Conservation (phyloP, 2,329 filamentous ascomycete genomes). For the Pseudogymnoascus sp. region DNA sequence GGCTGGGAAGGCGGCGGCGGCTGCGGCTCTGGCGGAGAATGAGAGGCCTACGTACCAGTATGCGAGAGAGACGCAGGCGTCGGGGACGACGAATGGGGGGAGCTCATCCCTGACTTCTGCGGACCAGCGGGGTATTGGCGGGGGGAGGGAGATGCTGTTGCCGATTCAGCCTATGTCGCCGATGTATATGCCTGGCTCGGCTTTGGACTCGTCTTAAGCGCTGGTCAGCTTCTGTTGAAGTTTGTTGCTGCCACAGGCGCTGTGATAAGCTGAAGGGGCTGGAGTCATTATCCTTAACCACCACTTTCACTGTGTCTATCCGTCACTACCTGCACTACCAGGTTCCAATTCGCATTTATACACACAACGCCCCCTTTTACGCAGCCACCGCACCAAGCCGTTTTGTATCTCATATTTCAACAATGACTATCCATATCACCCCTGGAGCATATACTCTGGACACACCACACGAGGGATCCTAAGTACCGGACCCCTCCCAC, state of each 20-base stretch:
- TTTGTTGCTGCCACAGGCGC: background rate
- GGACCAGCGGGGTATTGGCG: background rate
- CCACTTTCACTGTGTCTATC: background rate
- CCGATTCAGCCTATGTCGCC: background rate
- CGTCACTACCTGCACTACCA: background rate
- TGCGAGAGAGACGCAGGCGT: background rate
- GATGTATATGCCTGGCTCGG: constrained; percentile 2
- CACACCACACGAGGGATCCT: background rate
- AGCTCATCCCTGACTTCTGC: background rate
- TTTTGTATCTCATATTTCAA: background rate
- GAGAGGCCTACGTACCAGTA: background rate
- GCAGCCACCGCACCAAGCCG: background rate
- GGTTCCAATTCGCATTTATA: background rate
- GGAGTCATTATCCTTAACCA: background rate
- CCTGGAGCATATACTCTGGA: background rate
- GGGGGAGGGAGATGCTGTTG: background rate
- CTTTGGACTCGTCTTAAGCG: background rate
- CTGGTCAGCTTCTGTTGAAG: background rate
- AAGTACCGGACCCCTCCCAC: background rate
- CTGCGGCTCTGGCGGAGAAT: background rate
- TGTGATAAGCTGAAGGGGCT: background rate
- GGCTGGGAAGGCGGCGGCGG: background rate
- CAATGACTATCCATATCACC: background rate
- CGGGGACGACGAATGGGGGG: background rate
- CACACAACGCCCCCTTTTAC: background rate